Percentiles rank a stretch among this genome's conserved stretches.
Evolutionary conservation across 129 eudicot species (phyloP).

Genomic region (Flaveria robusta): DNA sequence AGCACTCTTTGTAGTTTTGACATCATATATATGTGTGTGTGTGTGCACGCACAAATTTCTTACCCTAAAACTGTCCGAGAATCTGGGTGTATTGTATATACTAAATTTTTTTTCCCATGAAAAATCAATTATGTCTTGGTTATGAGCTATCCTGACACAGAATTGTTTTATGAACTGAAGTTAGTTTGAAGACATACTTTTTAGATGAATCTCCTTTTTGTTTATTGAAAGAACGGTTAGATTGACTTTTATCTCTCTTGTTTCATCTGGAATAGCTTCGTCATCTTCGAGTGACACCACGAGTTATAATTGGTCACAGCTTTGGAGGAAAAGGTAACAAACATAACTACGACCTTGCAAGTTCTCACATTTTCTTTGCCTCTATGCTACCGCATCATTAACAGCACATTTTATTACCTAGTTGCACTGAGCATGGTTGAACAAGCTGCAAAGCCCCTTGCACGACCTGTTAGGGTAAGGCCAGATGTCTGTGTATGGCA

Average conservation of each 20-base stretch:
- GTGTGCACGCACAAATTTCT: background rate
- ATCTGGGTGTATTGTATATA: background rate
- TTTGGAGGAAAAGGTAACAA: slow-evolving; percentile 94
- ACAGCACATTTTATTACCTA: slow-evolving; percentile 38
- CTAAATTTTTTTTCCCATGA: background rate
- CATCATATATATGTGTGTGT: background rate
- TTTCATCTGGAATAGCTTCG: slow-evolving; percentile 65
- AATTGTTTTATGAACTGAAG: background rate
- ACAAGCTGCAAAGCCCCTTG: slow-evolving; percentile 94
- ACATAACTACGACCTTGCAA: slow-evolving; percentile 12
- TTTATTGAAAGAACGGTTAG: slow-evolving; percentile 13
- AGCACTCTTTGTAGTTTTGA: slow-evolving; percentile 31
- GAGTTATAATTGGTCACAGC: slow-evolving; percentile 95
- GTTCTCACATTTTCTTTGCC: slow-evolving; percentile 3
- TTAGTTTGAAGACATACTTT: background rate
- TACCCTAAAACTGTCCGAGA: background rate
- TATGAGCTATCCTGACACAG: background rate
- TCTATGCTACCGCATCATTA: slow-evolving; percentile 2
- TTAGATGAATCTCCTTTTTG: background rate
- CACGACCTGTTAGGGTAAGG: slow-evolving; percentile 30
- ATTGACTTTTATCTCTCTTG: slow-evolving; percentile 9
- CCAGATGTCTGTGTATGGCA: background rate
- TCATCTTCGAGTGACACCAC: slow-evolving; percentile 76
- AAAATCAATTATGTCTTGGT: no score
- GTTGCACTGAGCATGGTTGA: slow-evolving; percentile 99